Evolutionary conservation across 495 filamentous ascomycete species (phyloP).

Genomic region (Lasiosphaeria hispida): DNA sequence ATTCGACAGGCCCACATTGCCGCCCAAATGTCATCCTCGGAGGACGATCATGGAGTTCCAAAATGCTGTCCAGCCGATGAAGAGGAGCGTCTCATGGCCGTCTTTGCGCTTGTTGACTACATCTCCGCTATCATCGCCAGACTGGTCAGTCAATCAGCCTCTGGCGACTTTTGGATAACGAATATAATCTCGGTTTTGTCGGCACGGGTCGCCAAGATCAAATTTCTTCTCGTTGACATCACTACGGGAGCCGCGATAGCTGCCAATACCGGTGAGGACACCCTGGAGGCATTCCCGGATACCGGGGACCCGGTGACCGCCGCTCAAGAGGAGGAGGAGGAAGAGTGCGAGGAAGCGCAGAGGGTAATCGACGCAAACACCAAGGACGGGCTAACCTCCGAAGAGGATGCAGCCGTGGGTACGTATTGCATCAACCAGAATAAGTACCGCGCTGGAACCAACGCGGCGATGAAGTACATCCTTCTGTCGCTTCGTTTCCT

Average conservation of each 20-base stretch:
- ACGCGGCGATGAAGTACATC: not conserved
- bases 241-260: not conserved
- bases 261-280: not conserved
- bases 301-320: not conserved
- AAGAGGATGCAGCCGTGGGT: not conserved
- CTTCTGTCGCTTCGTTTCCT: not conserved
- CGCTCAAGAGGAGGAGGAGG: not conserved
- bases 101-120: conserved; percentile 3
- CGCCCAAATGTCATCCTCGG: too few species aligned
- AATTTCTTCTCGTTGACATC: conserved; percentile 1
- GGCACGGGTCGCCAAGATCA: conserved; percentile 1
- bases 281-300: not conserved
- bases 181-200: not conserved
- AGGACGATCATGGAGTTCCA: not conserved
- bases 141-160: not conserved
- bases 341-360: conserved; percentile 4
- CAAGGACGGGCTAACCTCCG: conserved; percentile 1
- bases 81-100: not conserved
- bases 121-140: not conserved
- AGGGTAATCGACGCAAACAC: not conserved
- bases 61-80: conserved; percentile 1
- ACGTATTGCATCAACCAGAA: conserved; percentile 5
- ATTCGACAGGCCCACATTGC: not conserved
- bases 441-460: conserved; percentile 3
- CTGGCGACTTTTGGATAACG: not conserved